Conservation (phyloP, 176 grass and related monocot species). For the Oryza nivara region DNA sequence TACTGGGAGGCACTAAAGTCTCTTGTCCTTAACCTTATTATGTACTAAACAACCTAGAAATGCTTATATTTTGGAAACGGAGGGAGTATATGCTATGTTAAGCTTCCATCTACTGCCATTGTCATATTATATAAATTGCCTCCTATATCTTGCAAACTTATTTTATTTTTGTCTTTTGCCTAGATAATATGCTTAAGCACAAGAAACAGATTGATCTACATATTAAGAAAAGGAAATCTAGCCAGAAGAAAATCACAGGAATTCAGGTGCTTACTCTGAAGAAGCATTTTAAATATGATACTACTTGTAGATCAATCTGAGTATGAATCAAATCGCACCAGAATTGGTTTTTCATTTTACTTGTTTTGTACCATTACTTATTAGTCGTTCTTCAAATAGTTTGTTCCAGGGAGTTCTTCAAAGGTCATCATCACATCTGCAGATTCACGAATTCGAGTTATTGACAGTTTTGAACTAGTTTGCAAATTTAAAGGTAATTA, state of each 20-base stretch:
- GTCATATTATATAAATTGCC: constrained; percentile 18
- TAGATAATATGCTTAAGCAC: constrained; percentile 89
- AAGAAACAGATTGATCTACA: constrained; percentile 76
- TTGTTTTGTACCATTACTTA: constrained; percentile 43
- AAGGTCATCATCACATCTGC: constrained; percentile 95
- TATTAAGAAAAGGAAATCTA: constrained; percentile 89
- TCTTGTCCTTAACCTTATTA: too few relatives aligned
- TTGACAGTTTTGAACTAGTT: constrained; percentile 73
- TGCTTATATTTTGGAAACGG: too few relatives aligned
- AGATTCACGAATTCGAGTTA: constrained; percentile 82
- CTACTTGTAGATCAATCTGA: too few relatives aligned
- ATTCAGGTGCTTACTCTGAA: constrained; percentile 74
- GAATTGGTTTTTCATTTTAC: constrained; percentile 31
- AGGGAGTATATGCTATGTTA: not conserved
- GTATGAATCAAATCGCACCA: constrained; percentile 28
- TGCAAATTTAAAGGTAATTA: constrained; percentile 89
- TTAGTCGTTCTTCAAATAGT: constrained; percentile 64
- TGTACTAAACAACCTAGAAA: too few relatives aligned
- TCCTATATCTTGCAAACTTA: constrained; percentile 17
- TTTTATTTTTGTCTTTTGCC: constrained; percentile 27
- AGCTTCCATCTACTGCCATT: constrained; percentile 14
- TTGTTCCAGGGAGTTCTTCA: constrained; percentile 86
- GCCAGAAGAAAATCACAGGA: constrained; percentile 95
- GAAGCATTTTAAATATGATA: constrained; percentile 35
- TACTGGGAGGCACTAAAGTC: too few relatives aligned